Conservation (phyloP, 176 grass and related monocot species). For the Zizania latifolia region DNA sequence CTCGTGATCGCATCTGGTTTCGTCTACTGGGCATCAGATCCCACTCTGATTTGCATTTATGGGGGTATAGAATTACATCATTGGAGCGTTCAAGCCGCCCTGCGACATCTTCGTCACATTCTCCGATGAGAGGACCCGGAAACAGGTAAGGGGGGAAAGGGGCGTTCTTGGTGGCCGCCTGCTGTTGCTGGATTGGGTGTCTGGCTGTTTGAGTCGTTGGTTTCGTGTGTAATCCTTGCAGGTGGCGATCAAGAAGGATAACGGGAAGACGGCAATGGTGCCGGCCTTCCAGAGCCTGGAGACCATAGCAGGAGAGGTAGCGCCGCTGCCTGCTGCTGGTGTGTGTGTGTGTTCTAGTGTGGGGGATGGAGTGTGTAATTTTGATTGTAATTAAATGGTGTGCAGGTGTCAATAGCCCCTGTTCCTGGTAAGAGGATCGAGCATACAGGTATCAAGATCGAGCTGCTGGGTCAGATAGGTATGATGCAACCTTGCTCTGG, state of each 20-base stretch:
- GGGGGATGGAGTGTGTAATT: neutral
- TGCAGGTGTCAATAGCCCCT: conserved; percentile 76
- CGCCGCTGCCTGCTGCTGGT: neutral
- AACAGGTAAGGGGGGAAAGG: conserved; percentile 49
- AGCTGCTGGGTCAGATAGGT: conserved; percentile 93
- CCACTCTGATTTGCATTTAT: neutral
- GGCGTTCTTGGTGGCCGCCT: neutral
- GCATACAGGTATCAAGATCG: conserved; percentile 82
- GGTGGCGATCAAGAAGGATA: conserved; percentile 79
- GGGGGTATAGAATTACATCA: conserved; percentile 58
- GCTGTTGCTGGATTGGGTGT: no score
- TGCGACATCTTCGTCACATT: conserved; percentile 81
- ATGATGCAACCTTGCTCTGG: neutral
- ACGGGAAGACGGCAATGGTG: conserved; percentile 69
- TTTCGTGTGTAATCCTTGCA: conserved; percentile 20
- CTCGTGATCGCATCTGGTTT: neutral
- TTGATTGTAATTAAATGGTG: neutral
- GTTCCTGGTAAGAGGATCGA: conserved; percentile 81
- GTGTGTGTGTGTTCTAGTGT: neutral
- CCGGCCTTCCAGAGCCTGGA: conserved; percentile 84
- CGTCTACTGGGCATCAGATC: neutral
- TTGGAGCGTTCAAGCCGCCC: conserved; percentile 81
- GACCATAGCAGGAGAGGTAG: conserved; percentile 78
- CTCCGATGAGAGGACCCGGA: conserved; percentile 65
- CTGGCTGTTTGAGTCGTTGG: neutral